Evolutionary conservation across 768 basidiomycete genomes (phyloP).

Genomic region (Naganishia randhawae): DNA sequence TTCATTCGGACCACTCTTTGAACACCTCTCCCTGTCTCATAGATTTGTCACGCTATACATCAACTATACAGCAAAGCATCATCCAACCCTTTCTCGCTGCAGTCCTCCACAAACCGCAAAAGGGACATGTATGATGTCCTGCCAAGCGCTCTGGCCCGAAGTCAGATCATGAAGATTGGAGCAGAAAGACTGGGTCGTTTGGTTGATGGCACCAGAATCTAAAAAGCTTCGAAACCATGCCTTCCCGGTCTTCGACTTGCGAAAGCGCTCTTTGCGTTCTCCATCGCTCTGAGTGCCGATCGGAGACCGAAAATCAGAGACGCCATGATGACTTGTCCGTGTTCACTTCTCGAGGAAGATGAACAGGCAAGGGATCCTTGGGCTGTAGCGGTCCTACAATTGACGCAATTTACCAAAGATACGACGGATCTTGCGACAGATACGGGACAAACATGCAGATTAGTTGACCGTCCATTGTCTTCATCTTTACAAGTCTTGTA

Average conservation of each 20-base stretch:
- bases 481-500: neutral
- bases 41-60: conserved; percentile 48
- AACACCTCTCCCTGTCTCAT: neutral
- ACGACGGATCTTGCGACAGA: conserved; percentile 7
- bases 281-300: conserved; percentile 6
- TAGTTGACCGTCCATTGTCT: neutral
- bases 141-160: conserved; percentile 1
- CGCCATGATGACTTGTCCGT: neutral
- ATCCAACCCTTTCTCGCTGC: conserved; percentile 44
- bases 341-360: neutral
- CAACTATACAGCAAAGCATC: conserved; percentile 39
- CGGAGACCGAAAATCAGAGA: neutral
- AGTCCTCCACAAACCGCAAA: conserved; percentile 18
- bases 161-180: conserved; percentile 5
- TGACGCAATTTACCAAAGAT: conserved; percentile 7
- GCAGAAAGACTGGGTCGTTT: conserved; percentile 4
- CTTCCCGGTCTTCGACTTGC: neutral
- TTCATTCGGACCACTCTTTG: neutral
- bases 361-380: neutral
- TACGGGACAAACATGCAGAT: conserved; percentile 10
- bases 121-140: neutral
- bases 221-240: neutral
- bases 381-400: conserved; percentile 1
- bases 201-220: conserved; percentile 1
- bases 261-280: conserved; percentile 13